Evolutionary conservation across 768 basidiomycete species (phyloP), one percentile per base, ranked within the genome.

Genomic region (Amanita subjunquillea): DNA sequence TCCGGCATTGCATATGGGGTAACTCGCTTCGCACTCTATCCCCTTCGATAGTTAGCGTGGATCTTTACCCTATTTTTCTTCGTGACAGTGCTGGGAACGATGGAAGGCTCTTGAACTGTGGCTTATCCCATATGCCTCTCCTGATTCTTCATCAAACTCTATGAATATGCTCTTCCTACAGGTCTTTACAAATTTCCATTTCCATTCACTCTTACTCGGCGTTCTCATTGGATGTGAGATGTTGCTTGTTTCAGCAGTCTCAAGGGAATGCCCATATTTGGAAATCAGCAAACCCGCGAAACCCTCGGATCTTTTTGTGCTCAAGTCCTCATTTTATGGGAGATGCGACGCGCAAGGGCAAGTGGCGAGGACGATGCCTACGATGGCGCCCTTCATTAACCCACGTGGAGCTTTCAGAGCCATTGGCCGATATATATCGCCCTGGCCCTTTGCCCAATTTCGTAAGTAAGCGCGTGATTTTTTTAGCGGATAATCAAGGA

Each of bases 211-310:
- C 34, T 13, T 34, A 20, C 50, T 30, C 22, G 15, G 25, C 27
- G 12, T 36, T 51, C 27, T 27, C 40, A 30, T 32, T 36, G 39
- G 40, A 29, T 42, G 17, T 30, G 20, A 29, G 29, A 30, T 23
- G 17, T 39, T 39, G 22, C 48, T 29, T 25, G 37, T 39, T 50
- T 50, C 40, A 51, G 50, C 15, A 51, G 41, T 42, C 41, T 27
- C 50, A 51, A 51, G 39, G 38, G 6, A 42, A 43, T 25, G 39
- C 5, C 50, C 50, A 17, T 32, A 32, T 51, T 43, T 51, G 50
- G 50, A 42, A 51, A n/a, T 40, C 15, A 10, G 23, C 29, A n/a
- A 46, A 46, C 44, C 29, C 29, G 27, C 44, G 44, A 46, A 17
- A 15, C 44, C 44, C 29, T 46, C 44, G 44, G 44, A 29, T 46